Base-by-base conservation (phyloP, 305 asterid genomes). In the Plantago coronopus region DNA sequence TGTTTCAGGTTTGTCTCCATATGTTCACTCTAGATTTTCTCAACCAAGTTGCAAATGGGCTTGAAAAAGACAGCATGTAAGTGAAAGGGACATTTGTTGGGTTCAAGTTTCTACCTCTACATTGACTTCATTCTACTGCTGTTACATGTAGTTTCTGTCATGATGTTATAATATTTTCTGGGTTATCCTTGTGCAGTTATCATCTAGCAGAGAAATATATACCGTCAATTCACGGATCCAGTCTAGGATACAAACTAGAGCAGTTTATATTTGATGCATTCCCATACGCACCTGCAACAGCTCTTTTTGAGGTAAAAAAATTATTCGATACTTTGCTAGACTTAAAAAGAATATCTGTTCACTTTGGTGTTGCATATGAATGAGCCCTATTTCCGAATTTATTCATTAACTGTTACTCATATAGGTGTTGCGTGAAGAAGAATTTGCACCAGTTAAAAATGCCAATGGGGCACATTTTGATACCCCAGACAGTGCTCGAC, bases 1-100 rank as follows among this genome's bases (percentile, higher is more conserved):
- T 53, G 22, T 83, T 82, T 75, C 95, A 91, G 98, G 98, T 93
- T 57, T 93, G 98, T 84, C 76, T 89, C 21, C 98, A 93, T 76
- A 89, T 89, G 97, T 93, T 91, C 78, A 78, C 94, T 43, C 70
- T 89, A 58, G 97, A 93, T 75, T 93, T 93, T 76, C 79, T 93
- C 78, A 93, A 86, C 80, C 95, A 89, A 87, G 98, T 93, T 51
- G 96, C 95, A 21, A 87, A 81, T 72, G 96, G 97, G 59, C 88
- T 91, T 72, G 98, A 91, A 84, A 91, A 85, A 77, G 98, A 91
- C 72, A 89, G 96, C 94, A 81, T 83, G 97, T 90, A 61, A 78
- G 98, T 85, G 73, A 31, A 40, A 34, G 40, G 40, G 40, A 34
- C 40, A 34, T 34, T 34, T 34, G 12, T 7, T 34, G 7, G 8